phyloP scores from a whole-genome alignment of 495 filamentous ascomycete species.

The Xylaria castorea region DNA sequence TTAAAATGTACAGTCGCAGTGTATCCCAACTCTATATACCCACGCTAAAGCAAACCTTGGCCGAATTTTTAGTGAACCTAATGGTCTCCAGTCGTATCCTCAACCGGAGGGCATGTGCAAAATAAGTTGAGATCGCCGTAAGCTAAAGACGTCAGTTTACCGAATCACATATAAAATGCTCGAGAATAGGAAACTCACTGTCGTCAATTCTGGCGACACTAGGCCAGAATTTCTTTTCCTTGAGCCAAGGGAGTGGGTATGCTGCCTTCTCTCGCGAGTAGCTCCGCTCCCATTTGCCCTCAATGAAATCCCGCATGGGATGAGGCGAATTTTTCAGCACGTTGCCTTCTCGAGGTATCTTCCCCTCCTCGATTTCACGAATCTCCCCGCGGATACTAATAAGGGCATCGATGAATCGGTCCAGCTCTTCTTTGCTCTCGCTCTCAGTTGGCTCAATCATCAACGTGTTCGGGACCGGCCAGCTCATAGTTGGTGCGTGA shows the following conservation, averaged over 20 bases:
- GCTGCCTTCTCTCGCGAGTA: conserved; percentile 87
- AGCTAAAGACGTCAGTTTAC: conserved; percentile 58
- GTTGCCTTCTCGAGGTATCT: conserved; percentile 79
- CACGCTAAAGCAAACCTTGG: not conserved
- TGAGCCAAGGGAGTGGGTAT: conserved; percentile 83
- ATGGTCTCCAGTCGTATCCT: conserved; percentile 55
- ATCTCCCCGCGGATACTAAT: conserved; percentile 92
- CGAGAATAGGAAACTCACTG: conserved; percentile 61
- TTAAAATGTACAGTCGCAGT: conserved; percentile 12
- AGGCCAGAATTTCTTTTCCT: conserved; percentile 99
- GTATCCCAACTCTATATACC: not conserved
- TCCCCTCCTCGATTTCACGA: conserved; percentile 79
- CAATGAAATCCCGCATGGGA: conserved; percentile 79
- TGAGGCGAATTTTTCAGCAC: conserved; percentile 94
- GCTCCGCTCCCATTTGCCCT: conserved; percentile 72
- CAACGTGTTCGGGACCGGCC: conserved; percentile 93
- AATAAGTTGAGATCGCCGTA: conserved; percentile 94
- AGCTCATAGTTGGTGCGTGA: conserved; percentile 98
- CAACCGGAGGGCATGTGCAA: conserved; percentile 91
- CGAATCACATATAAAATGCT: conserved; percentile 22
- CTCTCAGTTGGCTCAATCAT: conserved; percentile 99
- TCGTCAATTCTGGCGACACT: conserved; percentile 89
- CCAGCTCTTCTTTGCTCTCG: conserved; percentile 91
- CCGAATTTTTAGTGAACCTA: not conserved
- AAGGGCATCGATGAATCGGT: conserved; percentile 92